phyloP scores from a whole-genome alignment of 2,329 filamentous ascomycete species.

The Rhynchosporium secalis region DNA sequence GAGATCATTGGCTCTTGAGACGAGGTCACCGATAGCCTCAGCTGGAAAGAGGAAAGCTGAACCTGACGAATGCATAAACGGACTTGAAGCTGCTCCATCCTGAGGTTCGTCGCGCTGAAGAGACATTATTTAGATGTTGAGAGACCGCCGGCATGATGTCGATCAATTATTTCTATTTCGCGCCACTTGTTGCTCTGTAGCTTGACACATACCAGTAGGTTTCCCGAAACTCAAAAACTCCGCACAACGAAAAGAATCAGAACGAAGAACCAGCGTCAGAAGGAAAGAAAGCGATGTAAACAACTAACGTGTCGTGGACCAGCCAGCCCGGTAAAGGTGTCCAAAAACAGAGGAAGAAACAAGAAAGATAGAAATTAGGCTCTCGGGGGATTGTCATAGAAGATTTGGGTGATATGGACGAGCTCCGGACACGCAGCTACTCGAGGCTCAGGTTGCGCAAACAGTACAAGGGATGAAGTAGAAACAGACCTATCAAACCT shows the following conservation, averaged over 20 bases:
- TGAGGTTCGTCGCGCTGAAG: not conserved
- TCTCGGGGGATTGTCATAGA: not conserved
- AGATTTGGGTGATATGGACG: not conserved
- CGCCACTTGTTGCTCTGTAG: constrained; percentile 3
- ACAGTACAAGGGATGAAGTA: not conserved
- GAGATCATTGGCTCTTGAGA: constrained; percentile 24
- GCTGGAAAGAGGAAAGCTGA: constrained; percentile 19
- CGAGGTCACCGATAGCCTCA: constrained; percentile 22
- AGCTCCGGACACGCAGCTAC: not conserved
- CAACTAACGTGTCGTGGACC: constrained; percentile 6
- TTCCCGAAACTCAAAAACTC: not conserved
- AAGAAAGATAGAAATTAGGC: not conserved
- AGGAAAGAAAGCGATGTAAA: not conserved
- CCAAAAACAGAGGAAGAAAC: not conserved
- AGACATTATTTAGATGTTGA: constrained; percentile 17
- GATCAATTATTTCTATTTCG: not conserved
- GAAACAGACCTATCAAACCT: constrained; percentile 11
- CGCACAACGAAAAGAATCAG: not conserved
- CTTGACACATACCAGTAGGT: constrained; percentile 1
- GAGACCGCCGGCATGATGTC: constrained; percentile 3
- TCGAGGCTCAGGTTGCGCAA: constrained; percentile 11
- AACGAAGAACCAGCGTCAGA: constrained; percentile 5
- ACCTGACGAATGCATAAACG: constrained; percentile 14
- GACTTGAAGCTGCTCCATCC: constrained; percentile 11
- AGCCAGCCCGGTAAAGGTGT: constrained; percentile 5